These are phyloP conservation scores for Zalaria sp. DNA, from an alignment of 2,329 filamentous ascomycete species.

Conservation along the genomic window DNA sequence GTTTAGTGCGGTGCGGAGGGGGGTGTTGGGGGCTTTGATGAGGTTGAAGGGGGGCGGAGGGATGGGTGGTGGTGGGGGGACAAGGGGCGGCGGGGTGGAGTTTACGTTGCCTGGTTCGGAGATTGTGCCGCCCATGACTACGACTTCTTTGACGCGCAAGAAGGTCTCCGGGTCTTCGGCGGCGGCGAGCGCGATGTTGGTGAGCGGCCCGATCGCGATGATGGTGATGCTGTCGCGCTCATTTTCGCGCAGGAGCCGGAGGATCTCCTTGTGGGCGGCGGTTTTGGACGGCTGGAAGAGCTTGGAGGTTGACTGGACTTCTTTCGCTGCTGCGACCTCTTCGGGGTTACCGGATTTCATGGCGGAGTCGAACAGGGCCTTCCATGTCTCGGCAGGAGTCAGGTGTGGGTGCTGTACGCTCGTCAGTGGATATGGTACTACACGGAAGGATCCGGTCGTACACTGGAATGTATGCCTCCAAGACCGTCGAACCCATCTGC, in stretches of 20 bases:
- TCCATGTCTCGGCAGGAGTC: constrained; percentile 33
- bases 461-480: constrained; percentile 33
- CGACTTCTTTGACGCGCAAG: constrained; percentile 73
- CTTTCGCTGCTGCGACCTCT: constrained; percentile 20
- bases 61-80: constrained; percentile 10
- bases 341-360: constrained; percentile 13
- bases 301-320: constrained; percentile 25
- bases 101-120: constrained; percentile 59
- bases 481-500: constrained; percentile 34
- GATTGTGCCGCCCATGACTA: constrained; percentile 89
- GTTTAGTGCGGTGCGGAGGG: constrained; percentile 14
- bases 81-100: constrained; percentile 7
- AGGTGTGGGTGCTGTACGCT: constrained; percentile 30
- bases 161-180: constrained; percentile 82
- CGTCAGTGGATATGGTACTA: background rate
- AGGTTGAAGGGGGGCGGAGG: constrained; percentile 21
- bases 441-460: constrained; percentile 10
- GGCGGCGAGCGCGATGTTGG: constrained; percentile 83
- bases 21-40: constrained; percentile 23
- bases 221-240: constrained; percentile 78
- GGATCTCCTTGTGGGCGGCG: constrained; percentile 71
- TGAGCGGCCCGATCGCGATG: constrained; percentile 77
- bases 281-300: constrained; percentile 61
- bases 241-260: constrained; percentile 71
- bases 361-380: constrained; percentile 25